Evolutionary conservation across 495 filamentous ascomycete species (phyloP).

Genomic region (Pyrenula aspistea): DNA sequence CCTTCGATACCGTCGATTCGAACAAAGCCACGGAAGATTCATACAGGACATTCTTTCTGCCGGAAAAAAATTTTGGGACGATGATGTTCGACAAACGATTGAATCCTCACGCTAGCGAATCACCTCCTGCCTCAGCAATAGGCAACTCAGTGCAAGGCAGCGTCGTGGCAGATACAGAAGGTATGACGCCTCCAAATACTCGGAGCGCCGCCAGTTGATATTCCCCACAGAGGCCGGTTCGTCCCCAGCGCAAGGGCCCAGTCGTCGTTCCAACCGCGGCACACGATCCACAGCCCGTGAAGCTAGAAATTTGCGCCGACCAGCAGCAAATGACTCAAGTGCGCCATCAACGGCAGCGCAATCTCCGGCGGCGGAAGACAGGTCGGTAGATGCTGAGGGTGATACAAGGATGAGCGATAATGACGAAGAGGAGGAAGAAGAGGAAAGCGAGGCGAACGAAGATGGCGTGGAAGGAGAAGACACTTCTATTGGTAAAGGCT

Average conservation of each 20-base stretch:
- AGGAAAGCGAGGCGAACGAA: slow-evolving; percentile 20
- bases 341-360: slow-evolving; percentile 13
- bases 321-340: slow-evolving; percentile 25
- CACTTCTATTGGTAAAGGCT: slow-evolving; percentile 14
- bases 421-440: slow-evolving; percentile 28
- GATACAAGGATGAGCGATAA: slow-evolving; percentile 15
- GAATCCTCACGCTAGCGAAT: slow-evolving; percentile 44
- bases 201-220: slow-evolving; percentile 1
- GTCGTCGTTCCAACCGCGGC: slow-evolving; percentile 25
- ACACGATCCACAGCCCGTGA: slow-evolving; percentile 24
- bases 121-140: slow-evolving; percentile 40
- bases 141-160: slow-evolving; percentile 29
- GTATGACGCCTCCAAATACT: slow-evolving; percentile 17
- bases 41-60: slow-evolving; percentile 64
- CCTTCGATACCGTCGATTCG: slow-evolving; percentile 49
- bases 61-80: slow-evolving; percentile 63
- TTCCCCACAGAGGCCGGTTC: slow-evolving; percentile 29
- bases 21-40: slow-evolving; percentile 39
- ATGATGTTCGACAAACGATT: slow-evolving; percentile 58
- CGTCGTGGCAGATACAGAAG: slow-evolving; percentile 41
- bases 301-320: slow-evolving; percentile 29
- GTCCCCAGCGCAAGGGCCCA: slow-evolving; percentile 34
- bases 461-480: slow-evolving; percentile 22
- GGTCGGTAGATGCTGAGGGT: slow-evolving; percentile 8
- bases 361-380: slow-evolving; percentile 1